Percentiles rank a stretch among this genome's conserved stretches.
Conservation (phyloP, 2,329 filamentous ascomycete genomes). For the Mariannaea elegans region DNA sequence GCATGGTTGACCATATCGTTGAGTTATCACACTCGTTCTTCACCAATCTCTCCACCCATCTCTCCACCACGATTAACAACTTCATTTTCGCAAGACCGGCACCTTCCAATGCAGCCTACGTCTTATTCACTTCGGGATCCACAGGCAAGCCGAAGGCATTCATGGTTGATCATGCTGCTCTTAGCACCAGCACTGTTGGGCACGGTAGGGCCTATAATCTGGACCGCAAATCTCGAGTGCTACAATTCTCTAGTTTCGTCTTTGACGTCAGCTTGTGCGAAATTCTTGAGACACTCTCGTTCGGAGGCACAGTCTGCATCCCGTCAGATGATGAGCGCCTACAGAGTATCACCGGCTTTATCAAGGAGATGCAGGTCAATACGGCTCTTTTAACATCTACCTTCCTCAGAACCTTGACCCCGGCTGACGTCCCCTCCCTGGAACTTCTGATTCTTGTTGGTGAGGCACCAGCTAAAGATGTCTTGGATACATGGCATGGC, state of each 20-base stretch:
- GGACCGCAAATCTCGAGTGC: constrained; percentile 1
- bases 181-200: constrained; percentile 4
- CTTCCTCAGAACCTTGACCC: neutral
- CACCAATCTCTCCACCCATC: neutral
- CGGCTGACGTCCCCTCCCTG: neutral
- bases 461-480: neutral
- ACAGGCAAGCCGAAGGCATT: constrained; percentile 65
- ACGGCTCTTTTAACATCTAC: neutral
- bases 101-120: constrained; percentile 33
- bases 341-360: constrained; percentile 8
- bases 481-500: no score
- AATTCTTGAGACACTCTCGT: constrained; percentile 49
- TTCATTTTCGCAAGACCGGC: neutral
- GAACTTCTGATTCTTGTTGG: neutral
- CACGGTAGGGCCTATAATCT: constrained; percentile 1
- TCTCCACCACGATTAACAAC: neutral
- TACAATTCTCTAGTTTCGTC: constrained; percentile 44
- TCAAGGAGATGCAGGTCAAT: neutral
- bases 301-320: constrained; percentile 50
- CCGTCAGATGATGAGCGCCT: constrained; percentile 47
- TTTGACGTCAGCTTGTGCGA: constrained; percentile 51
- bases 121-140: constrained; percentile 65
- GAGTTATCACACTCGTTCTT: neutral
- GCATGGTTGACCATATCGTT: neutral
- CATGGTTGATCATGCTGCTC: constrained; percentile 37